Evolutionary conservation across 164 flowering plant genomes (phyloP).

Genomic region (Cinnamomum chago): DNA sequence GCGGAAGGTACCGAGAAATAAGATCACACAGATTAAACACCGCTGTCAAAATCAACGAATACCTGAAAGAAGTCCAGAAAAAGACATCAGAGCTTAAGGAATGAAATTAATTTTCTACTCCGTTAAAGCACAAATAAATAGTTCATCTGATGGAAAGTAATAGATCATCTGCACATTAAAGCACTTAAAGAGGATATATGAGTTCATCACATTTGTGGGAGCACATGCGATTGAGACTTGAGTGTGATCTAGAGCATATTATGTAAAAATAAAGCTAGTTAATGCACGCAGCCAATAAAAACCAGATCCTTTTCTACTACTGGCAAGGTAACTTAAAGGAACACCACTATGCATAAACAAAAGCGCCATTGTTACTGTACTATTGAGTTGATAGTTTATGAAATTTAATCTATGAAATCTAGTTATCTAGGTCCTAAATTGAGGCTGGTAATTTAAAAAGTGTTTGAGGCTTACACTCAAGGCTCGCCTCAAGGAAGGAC

Average conservation of each 20-base stretch:
- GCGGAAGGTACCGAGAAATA: slow-evolving; percentile 61
- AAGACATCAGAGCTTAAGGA: background rate
- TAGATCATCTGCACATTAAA: no score
- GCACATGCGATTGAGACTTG: background rate
- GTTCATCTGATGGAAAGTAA: no score
- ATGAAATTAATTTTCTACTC: background rate
- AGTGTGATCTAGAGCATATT: background rate
- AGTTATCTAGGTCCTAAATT: background rate
- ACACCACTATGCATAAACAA: no score
- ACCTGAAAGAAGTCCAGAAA: slow-evolving; percentile 36
- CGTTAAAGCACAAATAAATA: background rate
- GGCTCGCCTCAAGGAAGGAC: no score
- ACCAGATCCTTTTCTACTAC: no score
- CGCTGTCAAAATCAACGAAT: slow-evolving; percentile 69
- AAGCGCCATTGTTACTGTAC: no score
- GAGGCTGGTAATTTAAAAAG: background rate
- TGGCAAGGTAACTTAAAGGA: no score
- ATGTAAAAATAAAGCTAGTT: background rate
- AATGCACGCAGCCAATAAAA: no score
- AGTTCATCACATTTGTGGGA: background rate
- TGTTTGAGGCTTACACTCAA: no score
- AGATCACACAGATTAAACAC: slow-evolving; percentile 67
- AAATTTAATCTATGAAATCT: background rate
- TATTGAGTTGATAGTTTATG: background rate
- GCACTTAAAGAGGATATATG: background rate